A percentile compares a stretch with the other conserved stretches of the same genome.
phyloP scores from a whole-genome alignment of 768 basidiomycete species.

The Antrodiella citrinella region DNA sequence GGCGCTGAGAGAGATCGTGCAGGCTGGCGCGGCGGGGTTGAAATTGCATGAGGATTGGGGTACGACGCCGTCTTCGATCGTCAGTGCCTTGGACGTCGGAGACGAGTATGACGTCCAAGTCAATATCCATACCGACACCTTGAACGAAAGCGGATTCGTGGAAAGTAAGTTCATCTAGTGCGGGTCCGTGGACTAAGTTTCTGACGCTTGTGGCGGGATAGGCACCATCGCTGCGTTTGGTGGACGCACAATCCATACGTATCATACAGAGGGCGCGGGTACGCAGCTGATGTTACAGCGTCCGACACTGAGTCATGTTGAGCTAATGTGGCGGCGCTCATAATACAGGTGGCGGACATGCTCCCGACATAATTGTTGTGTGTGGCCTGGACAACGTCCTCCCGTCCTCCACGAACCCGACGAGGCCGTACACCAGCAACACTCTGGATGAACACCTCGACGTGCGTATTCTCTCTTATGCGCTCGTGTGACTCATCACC shows the following conservation, averaged over 20 bases:
- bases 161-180: constrained; percentile 54
- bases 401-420: constrained; percentile 96
- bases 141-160: constrained; percentile 97
- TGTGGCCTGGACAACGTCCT: constrained; percentile 84
- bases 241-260: constrained; percentile 89
- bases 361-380: constrained; percentile 97
- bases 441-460: constrained; percentile 97
- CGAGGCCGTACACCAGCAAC: constrained; percentile 83
- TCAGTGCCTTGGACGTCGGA: constrained; percentile 67
- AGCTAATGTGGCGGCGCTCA: too few relatives aligned
- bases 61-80: constrained; percentile 75
- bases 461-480: constrained; percentile 36
- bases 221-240: constrained; percentile 88
- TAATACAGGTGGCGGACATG: constrained; percentile 77
- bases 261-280: constrained; percentile 96
- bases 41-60: constrained; percentile 99
- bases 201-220: constrained; percentile 21
- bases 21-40: constrained; percentile 79
- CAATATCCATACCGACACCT: constrained; percentile 94
- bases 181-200: not conserved
- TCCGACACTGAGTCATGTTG: not conserved
- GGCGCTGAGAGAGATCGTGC: constrained; percentile 73
- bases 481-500: not conserved
- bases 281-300: too few relatives aligned
- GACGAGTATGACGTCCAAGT: constrained; percentile 95